Evolutionary conservation across 2,329 filamentous ascomycete species (phyloP), one percentile per base, ranked within the genome.

Genomic region (Blastomyces emzantsi): DNA sequence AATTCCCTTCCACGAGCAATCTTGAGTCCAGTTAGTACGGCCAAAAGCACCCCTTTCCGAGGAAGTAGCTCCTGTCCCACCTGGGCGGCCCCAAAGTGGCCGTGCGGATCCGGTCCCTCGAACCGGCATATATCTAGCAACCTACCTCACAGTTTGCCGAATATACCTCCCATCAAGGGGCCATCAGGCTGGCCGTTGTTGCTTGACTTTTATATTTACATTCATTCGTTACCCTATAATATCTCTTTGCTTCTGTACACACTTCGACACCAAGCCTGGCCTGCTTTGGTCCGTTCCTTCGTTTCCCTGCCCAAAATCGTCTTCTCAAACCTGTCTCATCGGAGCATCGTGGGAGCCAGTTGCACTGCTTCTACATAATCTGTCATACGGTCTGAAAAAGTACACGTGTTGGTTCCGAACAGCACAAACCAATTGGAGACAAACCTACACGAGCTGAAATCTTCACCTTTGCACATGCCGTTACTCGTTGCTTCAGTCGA

Each of bases 111-210:
- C 22, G 17, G 25, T 28, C 22, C 43, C 25, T 30, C 25, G 13
- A 43, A 49, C 41, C 57, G 8, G 17, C 43, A 49, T 60, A 60
- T 60, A 60, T 60, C 41, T 49, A 30, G 19, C 56, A 22, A 45
- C 25, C 25, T 58, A 36, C 3, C 57, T n/a, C 22, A 11, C 22
- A 30, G 3, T 45, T 30, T 45, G 15, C 25, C 56, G 55, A 59
- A 45, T 3, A 59, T n/a, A 30, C 22, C 22, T 30, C 39, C 28
- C n/a, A 22, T 33, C 57, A 60, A 36, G 8, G 43, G 43, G 25
- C 33, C 33, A 60, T 49, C 41, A 36, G 17, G 57, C 41, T 47
- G 41, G 25, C 43, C 9, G 22, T 33, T 33, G 25, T 25, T 25
- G 8, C 33, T 22, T 25, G 28, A 17, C 33, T 22, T 57, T 19